Base-by-base conservation (phyloP, 2,329 filamentous ascomycete species). In the Fusarium globosum region DNA sequence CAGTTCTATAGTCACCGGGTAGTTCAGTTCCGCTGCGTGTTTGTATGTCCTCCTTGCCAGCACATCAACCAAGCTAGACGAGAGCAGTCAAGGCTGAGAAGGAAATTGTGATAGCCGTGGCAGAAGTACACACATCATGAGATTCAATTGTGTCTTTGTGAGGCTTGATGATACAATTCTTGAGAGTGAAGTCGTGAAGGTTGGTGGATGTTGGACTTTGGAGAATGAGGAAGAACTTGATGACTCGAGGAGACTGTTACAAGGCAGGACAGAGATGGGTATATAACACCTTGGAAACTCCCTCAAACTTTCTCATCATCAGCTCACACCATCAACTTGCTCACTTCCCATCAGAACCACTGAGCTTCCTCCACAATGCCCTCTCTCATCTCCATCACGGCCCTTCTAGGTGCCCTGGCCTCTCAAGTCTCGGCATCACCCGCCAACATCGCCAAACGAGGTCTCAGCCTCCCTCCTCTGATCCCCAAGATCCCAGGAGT, bases 401-500 rank as follows among this genome's bases (percentile, higher is more conserved):
- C 75, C 56, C 66, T 78, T 2, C 26, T 76, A 28, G 65, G 71
- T 35, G 52, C 68, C 36, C 4, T 78, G 10, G 73, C 71, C 41
- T 60, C 72, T 12, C 71, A 68, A 9, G 64, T 68, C 16, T 72
- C 72, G 6, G 72, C 69, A 26, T 65, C 60, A 1, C 75, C 75
- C 4, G 53, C 73, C 38, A 63, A 64, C 23, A 55, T 61, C 15
- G 55, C 63, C 35, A 75, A 71, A 65, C 69, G 56, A 12, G 79
- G 73, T 3, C 76, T 83, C 65, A 83, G 81, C 30, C 81, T 90
- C 7, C 87, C 88, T 53, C 88, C 88, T 53, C 82, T 90, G 39
- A 90, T 91, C 69, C 89, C 89, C 4, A 80, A 81, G 16, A 90
- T 90, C 68, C 88, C 88, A 2, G 88, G 89, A 33, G 86, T 91